Evolutionary conservation across 1,284 basidiomycete species (phyloP), one percentile per base, ranked within the genome.

Genomic region (Trichosporon inkin): DNA sequence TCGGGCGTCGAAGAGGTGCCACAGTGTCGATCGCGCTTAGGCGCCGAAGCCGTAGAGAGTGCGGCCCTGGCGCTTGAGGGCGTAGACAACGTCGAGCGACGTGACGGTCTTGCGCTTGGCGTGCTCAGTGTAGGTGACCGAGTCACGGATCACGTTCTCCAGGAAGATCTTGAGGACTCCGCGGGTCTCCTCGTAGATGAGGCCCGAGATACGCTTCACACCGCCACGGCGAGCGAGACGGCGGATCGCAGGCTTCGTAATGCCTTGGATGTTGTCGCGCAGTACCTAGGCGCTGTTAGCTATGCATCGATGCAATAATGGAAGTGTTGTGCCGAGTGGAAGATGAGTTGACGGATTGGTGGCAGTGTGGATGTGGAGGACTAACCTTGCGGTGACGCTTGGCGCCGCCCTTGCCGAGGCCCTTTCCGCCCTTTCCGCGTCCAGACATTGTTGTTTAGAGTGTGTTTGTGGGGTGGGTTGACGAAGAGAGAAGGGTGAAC

Each of bases 211-310:
- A 88, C 89, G 89, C 83, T 93, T 92, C 75, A 92, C 90, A 87
- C 90, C 90, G 77, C 92, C 92, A 84, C 91, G 88, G 78, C 92
- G 90, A 44, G 92, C 92, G 66, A 95, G 88, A 82, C 91, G 89
- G 71, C 92, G 89, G 78, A 94, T 92, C 68, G 90, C 90, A 69
- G 89, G 89, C 83, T 92, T 92, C 72, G 89, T 92, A 77, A 92
- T 89, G 82, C 81, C 80, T 80, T 88, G 87, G 77, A 89, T 90
- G 83, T 89, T 90, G 81, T 90, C 88, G 73, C 86, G 85, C 68
- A 88, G 80, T 74, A 88, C 81, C 38, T 22, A 7, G 5, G 10
- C 16, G 24, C 14, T 2, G 44, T 49, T 32, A 49, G 58, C 5
- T 17, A 13, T 44, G 39, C n/a, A 11, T n/a, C 17, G 56, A 39